Base-by-base conservation (phyloP, 257 asterid species). In the Scutellaria barbata region DNA sequence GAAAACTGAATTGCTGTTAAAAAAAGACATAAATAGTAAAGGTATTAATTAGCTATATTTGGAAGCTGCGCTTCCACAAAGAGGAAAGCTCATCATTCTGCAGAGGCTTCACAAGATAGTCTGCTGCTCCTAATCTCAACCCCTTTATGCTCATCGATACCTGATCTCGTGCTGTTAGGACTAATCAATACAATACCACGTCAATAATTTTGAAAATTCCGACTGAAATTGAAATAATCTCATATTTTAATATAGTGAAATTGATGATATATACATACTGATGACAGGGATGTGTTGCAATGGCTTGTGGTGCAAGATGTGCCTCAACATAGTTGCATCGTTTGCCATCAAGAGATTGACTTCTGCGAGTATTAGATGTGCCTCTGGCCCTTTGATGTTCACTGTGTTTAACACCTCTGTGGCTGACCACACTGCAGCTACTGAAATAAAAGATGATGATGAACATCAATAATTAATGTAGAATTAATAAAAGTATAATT, bases 31-130 rank as follows among this genome's bases (percentile, higher is more conserved):
- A n/a, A n/a, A n/a, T n/a, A n/a, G 25, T 22, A 22, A 22, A 22
- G 25, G 2, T 22, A 22, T 22, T 22, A 22, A 22, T 22, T n/a
- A n/a, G 25, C 25, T 22, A 22, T 22, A 14, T 3, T 7, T 39
- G 37, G 53, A 41, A 14, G 71, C 71, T 65, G 68, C 77, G 74
- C 84, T 47, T 72, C 79, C 83, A 77, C 50, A 86, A 68, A 71
- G 62, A 76, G 35, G 80, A 72, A 35, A 84, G 71, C 76, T 64
- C 83, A 46, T 82, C 80, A 7, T 53, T 48, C 17, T 75, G 83
- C 37, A 88, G 71, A 58, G 97, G 94, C 84, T 86, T 90, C 81
- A 90, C 76, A 66, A 86, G 88, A 82, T 86, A 88, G 78, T 87
- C 90, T 4, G 85, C 78, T 42, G 90, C 97, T 74, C 96, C 96